A percentile compares a stretch with the other conserved stretches of the same genome.
These are phyloP conservation scores for Monosporozyma unispora DNA, from an alignment of 805 yeast genomes.

Conservation along the genomic window DNA sequence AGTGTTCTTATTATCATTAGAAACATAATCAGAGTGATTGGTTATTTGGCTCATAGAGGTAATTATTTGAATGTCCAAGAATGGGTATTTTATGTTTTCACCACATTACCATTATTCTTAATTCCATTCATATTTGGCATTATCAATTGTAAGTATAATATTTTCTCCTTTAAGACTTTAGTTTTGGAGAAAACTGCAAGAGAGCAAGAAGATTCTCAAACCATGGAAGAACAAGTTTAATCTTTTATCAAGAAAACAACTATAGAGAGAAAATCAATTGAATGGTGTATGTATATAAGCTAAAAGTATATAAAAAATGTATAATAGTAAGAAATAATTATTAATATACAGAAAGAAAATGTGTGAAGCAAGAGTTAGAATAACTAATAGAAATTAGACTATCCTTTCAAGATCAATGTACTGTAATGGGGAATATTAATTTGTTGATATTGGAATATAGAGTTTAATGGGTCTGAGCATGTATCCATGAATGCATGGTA, in stretches of 20 bases:
- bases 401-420: not conserved
- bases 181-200: not conserved
- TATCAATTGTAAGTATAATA: not conserved
- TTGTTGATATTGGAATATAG: not conserved
- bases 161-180: not conserved
- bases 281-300: not conserved
- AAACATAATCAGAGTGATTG: not conserved
- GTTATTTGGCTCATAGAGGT: not conserved
- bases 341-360: not conserved
- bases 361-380: not conserved
- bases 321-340: not conserved
- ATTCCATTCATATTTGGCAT: not conserved
- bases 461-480: not conserved
- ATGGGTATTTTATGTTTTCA: not conserved
- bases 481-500: not conserved
- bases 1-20: not conserved
- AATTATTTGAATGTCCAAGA: not conserved
- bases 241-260: not conserved
- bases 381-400: not conserved
- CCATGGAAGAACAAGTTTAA: not conserved
- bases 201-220: not conserved
- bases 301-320: not conserved
- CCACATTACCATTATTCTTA: not conserved
- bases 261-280: not conserved
- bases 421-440: not conserved